Conservation (phyloP, 441 rosid species). For the Bocquillonia castaneifolia region DNA sequence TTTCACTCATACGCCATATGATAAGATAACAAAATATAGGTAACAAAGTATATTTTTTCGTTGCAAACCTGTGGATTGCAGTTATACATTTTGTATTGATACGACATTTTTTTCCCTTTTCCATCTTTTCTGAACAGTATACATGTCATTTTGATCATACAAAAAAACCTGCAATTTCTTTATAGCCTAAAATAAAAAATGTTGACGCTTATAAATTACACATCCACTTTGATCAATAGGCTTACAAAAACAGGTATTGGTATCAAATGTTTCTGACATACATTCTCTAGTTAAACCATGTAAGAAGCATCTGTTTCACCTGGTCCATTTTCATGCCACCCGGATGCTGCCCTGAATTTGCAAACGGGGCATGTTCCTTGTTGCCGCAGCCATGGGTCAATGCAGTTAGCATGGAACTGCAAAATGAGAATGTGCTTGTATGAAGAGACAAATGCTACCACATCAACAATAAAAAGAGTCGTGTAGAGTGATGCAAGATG, state of each 20-base stretch:
- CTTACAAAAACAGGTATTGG: slow-evolving; percentile 13
- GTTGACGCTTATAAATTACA: slow-evolving; percentile 3
- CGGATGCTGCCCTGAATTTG: slow-evolving; percentile 65
- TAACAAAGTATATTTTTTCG: background rate
- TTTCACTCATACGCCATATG: too few species aligned
- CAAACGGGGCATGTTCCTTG: slow-evolving; percentile 95
- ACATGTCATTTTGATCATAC: slow-evolving; percentile 6
- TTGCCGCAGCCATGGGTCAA: slow-evolving; percentile 81
- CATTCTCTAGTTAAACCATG: slow-evolving; percentile 49
- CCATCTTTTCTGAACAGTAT: background rate
- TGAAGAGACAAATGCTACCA: background rate
- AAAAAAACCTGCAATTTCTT: background rate
- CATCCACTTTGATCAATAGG: slow-evolving; percentile 12
- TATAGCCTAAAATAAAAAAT: background rate
- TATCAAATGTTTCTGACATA: too few species aligned
- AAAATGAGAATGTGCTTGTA: slow-evolving; percentile 8
- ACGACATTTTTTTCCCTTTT: background rate
- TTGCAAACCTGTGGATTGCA: background rate
- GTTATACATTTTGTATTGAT: background rate
- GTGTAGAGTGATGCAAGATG: too few species aligned
- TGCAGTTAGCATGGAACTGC: slow-evolving; percentile 88
- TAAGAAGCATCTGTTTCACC: slow-evolving; percentile 45
- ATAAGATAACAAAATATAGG: too few species aligned
- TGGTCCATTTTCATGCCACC: slow-evolving; percentile 52
- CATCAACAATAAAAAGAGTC: background rate